Base-by-base conservation (phyloP, 208 protist species). In the Trypanosoma avium region DNA sequence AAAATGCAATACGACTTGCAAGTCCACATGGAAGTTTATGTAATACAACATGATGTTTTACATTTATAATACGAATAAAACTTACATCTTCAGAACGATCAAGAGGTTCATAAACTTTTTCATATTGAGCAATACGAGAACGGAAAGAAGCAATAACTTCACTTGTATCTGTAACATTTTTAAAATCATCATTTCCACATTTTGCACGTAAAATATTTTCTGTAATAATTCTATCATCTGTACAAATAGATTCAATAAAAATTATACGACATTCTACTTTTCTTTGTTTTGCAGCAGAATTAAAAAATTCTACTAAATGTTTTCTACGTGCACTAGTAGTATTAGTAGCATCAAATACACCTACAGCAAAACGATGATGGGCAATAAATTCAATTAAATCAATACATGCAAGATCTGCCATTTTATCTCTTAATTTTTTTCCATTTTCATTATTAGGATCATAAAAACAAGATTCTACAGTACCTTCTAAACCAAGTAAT, bases 211-310 rank as follows among this genome's bases (percentile, higher is more conserved):
- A 66, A 54, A 96, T 94, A 67, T 93, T 96, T 70, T 93, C 84
- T 45, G 75, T 93, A 53, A 97, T 83, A 69, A 97, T 88, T 3
- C 70, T 77, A 46, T 91, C 77, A 60, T 97, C 90, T 26, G 88
- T 93, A 70, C 92, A 97, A 50, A 97, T 85, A 22, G 89, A 95
- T 70, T 97, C 92, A 66, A 95, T 93, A 65, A 95, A 97, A n/a
- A 97, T 77, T 21, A 94, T 52, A 3, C 86, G 83, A 67, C 79
- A 92, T n/a, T 77, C 66, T 55, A 90, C 52, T 30, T 67, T 57
- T 10, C 57, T 45, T 40, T 77, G 65, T 26, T 76, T 53, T 17
- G 75, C 60, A 38, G 82, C 74, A 6, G 60, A 43, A 32, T 66
- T 66, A 43, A 95, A 95, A 76, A 80, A 86, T 24, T 88, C 65